Evolutionary conservation across 2,329 filamentous ascomycete genomes (phyloP).

Genomic region (Coniochaeta sp.): DNA sequence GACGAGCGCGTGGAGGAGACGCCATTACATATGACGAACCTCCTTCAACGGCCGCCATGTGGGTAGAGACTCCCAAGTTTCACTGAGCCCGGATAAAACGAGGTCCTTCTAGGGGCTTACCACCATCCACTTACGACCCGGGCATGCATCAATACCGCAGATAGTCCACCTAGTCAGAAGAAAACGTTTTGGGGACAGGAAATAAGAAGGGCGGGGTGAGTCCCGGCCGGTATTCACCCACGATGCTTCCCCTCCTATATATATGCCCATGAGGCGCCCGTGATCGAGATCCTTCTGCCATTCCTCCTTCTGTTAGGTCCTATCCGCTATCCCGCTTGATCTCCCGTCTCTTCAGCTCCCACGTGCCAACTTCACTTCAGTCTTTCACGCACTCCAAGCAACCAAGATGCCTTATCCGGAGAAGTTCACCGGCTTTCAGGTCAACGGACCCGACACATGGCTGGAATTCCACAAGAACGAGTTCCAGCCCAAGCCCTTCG

Average conservation of each 20-base stretch:
- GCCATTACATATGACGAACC: not conserved
- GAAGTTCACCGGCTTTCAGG: conserved; percentile 55
- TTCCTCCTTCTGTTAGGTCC: not conserved
- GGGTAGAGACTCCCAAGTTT: not conserved
- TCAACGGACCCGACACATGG: conserved; percentile 45
- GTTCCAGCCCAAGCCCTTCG: conserved; percentile 80
- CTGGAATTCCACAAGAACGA: conserved; percentile 62
- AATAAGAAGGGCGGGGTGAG: not conserved
- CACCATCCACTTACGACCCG: not conserved
- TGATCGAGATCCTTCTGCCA: not conserved
- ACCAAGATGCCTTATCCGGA: conserved; percentile 47
- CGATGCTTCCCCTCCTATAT: not conserved
- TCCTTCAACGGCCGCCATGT: not conserved
- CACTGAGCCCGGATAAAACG: not conserved
- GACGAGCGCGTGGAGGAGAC: not conserved
- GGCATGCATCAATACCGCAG: not conserved
- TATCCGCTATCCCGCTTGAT: not conserved
- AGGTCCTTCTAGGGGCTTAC: not conserved
- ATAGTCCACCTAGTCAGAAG: not conserved
- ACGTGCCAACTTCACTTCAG: not conserved
- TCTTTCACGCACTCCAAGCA: not conserved
- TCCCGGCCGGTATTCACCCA: not conserved
- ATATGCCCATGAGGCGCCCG: not conserved
- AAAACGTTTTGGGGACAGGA: not conserved
- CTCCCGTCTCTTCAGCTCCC: not conserved